Percentiles rank a stretch among this genome's conserved stretches.
phyloP scores from a whole-genome alignment of 2,329 filamentous ascomycete species.

The Hypoxylon sp. region DNA sequence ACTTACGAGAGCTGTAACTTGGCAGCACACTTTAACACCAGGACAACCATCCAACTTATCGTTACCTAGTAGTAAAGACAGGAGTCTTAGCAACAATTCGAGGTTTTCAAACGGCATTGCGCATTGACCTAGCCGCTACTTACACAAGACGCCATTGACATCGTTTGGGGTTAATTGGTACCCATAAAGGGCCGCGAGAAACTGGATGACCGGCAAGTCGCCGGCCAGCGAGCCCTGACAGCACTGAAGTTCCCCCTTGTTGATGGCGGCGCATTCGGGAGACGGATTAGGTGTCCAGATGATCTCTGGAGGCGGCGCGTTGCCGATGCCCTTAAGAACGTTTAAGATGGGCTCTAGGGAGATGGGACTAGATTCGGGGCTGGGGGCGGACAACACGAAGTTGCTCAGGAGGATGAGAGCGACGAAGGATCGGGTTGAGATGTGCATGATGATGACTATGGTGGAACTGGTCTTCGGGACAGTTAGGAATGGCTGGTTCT shows the following conservation, averaged over 20 bases:
- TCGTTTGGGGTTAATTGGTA: conserved; percentile 51
- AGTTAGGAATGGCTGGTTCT: not conserved
- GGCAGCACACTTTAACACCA: conserved; percentile 52
- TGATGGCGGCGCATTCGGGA: conserved; percentile 48
- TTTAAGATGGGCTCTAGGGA: conserved; percentile 37
- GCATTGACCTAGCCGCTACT: conserved; percentile 25
- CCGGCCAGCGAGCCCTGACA: conserved; percentile 49
- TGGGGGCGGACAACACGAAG: conserved; percentile 4
- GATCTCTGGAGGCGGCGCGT: conserved; percentile 46
- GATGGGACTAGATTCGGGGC: conserved; percentile 17
- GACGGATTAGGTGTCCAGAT: conserved; percentile 48
- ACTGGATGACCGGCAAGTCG: conserved; percentile 49
- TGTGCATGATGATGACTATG: conserved; percentile 13
- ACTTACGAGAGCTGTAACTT: conserved; percentile 52
- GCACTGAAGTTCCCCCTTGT: conserved; percentile 51
- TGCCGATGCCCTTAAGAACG: conserved; percentile 45
- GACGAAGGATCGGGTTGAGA: conserved; percentile 10
- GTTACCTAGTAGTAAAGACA: conserved; percentile 42
- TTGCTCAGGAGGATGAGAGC: conserved; percentile 8
- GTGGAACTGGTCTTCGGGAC: not conserved
- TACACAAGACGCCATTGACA: conserved; percentile 51
- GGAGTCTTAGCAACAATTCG: not conserved
- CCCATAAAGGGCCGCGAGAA: conserved; percentile 49
- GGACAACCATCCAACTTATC: conserved; percentile 45
- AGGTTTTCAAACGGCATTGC: not conserved